A percentile compares a stretch with the other conserved stretches of the same genome.
Evolutionary conservation across 2,329 filamentous ascomycete species (phyloP).

Genomic region (Apiospora koreana): DNA sequence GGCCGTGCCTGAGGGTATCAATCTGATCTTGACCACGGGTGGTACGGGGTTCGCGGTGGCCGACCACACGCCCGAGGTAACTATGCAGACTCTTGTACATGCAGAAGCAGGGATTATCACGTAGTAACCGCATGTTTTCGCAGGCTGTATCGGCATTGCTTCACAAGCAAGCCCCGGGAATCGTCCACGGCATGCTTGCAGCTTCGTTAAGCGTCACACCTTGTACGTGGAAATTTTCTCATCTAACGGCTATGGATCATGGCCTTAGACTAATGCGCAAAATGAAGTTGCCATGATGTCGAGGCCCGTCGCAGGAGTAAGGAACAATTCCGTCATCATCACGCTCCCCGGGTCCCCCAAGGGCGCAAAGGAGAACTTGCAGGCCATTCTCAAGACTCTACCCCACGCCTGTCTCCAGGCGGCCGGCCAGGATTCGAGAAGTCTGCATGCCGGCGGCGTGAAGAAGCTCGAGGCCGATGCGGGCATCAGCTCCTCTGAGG

Average conservation of each 20-base stretch:
- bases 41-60: conserved; percentile 88
- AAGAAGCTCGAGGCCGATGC: conserved; percentile 84
- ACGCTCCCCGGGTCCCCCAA: conserved; percentile 95
- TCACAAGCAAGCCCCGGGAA: conserved; percentile 81
- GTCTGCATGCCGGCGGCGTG: conserved; percentile 77
- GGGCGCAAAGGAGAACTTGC: conserved; percentile 89
- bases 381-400: conserved; percentile 84
- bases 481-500: conserved; percentile 50
- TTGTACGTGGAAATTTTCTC: conserved; percentile 58
- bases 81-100: neutral
- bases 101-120: neutral
- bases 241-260: neutral
- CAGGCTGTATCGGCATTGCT: conserved; percentile 79
- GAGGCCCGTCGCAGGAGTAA: conserved; percentile 84
- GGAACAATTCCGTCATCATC: conserved; percentile 78
- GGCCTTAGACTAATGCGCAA: conserved; percentile 16
- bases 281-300: conserved; percentile 90
- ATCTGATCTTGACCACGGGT: conserved; percentile 85
- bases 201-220: conserved; percentile 84
- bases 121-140: neutral
- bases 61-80: conserved; percentile 86
- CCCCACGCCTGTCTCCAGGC: conserved; percentile 95
- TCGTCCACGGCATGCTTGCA: conserved; percentile 94
- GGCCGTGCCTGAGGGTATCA: conserved; percentile 54
- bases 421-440: conserved; percentile 77